A percentile compares a stretch with the other conserved stretches of the same genome.
phyloP scores from a whole-genome alignment of 75 land plant genomes.

The Cupressus sempervirens region DNA sequence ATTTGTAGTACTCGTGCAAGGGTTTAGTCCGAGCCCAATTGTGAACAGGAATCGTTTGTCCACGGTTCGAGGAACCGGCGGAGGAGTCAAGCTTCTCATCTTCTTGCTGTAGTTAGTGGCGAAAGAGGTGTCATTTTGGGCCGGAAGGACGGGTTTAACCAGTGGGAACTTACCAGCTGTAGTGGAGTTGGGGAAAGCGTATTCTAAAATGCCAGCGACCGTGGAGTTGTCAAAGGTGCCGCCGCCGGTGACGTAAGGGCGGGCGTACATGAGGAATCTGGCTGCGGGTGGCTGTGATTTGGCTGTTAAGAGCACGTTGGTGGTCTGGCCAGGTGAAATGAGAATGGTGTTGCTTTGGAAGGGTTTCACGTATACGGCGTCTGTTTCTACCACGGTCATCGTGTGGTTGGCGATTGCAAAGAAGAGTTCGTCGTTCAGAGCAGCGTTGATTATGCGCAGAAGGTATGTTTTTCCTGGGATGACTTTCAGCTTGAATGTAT shows the following conservation, averaged over 20 bases:
- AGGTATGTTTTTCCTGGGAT: conserved; percentile 38
- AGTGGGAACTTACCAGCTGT: neutral
- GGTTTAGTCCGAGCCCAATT: conserved; percentile 48
- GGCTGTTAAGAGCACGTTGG: conserved; percentile 48
- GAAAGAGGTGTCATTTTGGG: conserved; percentile 45
- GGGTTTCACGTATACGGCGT: conserved; percentile 53
- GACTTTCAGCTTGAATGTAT: conserved; percentile 43
- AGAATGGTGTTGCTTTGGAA: conserved; percentile 36
- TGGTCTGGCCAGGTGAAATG: conserved; percentile 70
- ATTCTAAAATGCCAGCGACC: conserved; percentile 26
- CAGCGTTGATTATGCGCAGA: conserved; percentile 46
- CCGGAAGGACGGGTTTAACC: conserved; percentile 32
- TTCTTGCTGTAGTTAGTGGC: conserved; percentile 27
- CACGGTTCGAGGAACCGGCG: conserved; percentile 47
- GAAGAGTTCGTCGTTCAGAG: conserved; percentile 47
- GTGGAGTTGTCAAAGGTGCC: conserved; percentile 50
- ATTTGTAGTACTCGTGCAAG: too few species aligned
- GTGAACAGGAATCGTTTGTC: conserved; percentile 56
- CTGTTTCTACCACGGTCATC: conserved; percentile 34
- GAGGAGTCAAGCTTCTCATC: conserved; percentile 39
- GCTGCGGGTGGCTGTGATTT: conserved; percentile 14
- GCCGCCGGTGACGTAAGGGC: conserved; percentile 37
- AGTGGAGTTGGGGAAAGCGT: conserved; percentile 13
- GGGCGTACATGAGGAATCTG: conserved; percentile 33
- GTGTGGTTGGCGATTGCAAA: conserved; percentile 50